Evolutionary conservation across 306 rosid species (phyloP), one percentile per base, ranked within the genome.

Genomic region (Glycine latifolia): DNA sequence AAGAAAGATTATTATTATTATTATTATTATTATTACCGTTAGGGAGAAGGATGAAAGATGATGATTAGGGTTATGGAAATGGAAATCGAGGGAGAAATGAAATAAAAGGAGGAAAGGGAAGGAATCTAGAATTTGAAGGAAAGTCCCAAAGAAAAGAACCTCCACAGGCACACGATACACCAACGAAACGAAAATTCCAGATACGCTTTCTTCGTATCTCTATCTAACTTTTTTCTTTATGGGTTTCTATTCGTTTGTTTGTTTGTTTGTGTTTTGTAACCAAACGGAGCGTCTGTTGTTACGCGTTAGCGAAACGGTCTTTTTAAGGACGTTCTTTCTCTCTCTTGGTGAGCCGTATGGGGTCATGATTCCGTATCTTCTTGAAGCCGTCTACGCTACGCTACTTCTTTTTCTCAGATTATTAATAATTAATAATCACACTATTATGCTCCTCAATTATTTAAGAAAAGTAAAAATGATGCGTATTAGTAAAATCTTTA

Each of bases 61-160:
- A 43, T 5, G 47, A 43, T 5, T 43, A 14, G n/a, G 59, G 59
- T 54, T 54, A 46, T 49, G 31, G 67, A 63, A 41, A 35, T 7
- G 61, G 79, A 73, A 74, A 37, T 53, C 13, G 35, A 71, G 16
- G 76, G 31, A 2, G 31, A 26, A 14, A 15, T 20, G 44, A 75
- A 56, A 66, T 35, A 35, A 15, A 54, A 17, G 9, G n/a, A 12
- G 54, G 41, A 37, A 63, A 77, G 58, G 77, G 50, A 37, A 46
- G 71, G 69, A 80, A 83, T 82, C 73, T 74, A 60, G 50, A 7
- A 8, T 17, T 50, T 43, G 60, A 71, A 81, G 73, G 73, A 53
- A 82, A 77, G 66, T 55, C 52, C 3, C 31, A 63, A 73, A 79
- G 85, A 79, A 86, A 85, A 83, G 79, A 77, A 86, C 84, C 86